Conservation (phyloP, 768 basidiomycete genomes). For the Clavaria fumosa region DNA sequence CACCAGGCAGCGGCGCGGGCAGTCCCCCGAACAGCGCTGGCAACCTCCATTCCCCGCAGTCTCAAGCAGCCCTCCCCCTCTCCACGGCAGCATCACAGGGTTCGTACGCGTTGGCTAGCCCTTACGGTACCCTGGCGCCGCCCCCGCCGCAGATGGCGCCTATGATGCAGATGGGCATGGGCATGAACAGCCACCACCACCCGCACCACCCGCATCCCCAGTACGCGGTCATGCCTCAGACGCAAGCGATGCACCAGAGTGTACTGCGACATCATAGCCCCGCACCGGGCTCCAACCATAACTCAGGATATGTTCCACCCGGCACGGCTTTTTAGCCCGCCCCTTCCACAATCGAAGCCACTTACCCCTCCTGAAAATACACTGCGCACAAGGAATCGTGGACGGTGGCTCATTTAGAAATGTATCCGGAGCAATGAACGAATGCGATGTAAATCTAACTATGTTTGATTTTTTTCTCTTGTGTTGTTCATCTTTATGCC, state of each 20-base stretch:
- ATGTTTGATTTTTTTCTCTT: too few relatives aligned
- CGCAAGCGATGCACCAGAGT: conserved; percentile 72
- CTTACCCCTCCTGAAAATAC: too few relatives aligned
- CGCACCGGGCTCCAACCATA: too few relatives aligned
- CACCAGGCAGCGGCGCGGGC: too few relatives aligned
- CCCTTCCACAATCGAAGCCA: too few relatives aligned
- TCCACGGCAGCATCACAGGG: conserved; percentile 29
- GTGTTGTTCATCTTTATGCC: too few relatives aligned
- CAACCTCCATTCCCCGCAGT: conserved; percentile 27
- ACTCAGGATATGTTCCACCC: too few relatives aligned
- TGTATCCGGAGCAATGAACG: too few relatives aligned
- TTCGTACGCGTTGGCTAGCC: conserved; percentile 32
- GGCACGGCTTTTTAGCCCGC: too few relatives aligned
- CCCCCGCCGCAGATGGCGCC: conserved; percentile 47
- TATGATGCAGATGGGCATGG: conserved; percentile 48
- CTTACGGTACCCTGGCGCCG: conserved; percentile 39
- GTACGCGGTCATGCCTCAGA: conserved; percentile 39
- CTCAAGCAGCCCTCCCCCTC: conserved; percentile 23
- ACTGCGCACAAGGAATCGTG: too few relatives aligned
- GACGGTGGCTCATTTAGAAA: too few relatives aligned
- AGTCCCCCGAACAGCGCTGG: conserved; percentile 21
- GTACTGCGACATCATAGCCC: conserved; percentile 76
- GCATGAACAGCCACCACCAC: conserved; percentile 32
- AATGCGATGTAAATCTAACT: too few relatives aligned
- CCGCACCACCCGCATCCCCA: conserved; percentile 31